Conservation (phyloP, 441 rosid genomes). For the Gossypium laxum region DNA sequence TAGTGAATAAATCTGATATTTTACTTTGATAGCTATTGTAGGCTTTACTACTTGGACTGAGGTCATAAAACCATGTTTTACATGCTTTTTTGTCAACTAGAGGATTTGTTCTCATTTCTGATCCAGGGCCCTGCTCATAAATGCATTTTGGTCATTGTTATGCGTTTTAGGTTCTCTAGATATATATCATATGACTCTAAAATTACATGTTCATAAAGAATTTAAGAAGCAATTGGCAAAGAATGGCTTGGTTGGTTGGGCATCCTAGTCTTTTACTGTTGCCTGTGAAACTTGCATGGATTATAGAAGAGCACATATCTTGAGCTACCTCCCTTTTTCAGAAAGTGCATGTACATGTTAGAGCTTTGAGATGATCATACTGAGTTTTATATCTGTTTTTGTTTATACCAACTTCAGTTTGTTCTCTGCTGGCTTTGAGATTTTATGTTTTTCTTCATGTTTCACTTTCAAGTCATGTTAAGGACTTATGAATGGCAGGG, state of each 20-base stretch:
- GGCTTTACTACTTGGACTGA: background rate
- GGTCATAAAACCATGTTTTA: background rate
- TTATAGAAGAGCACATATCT: background rate
- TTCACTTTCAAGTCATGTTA: slow-evolving; percentile 31
- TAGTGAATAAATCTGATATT: background rate
- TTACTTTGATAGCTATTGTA: background rate
- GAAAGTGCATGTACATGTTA: background rate
- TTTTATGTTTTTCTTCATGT: background rate
- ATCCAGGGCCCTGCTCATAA: background rate
- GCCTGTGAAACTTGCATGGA: background rate
- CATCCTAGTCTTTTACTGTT: background rate
- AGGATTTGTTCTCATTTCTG: background rate
- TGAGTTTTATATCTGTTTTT: slow-evolving; percentile 4
- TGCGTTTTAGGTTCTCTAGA: background rate
- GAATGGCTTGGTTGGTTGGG: background rate
- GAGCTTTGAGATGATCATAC: background rate
- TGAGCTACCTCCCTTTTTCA: background rate
- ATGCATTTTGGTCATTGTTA: background rate
- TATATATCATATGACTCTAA: background rate
- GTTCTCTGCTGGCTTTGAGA: background rate
- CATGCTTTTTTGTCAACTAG: background rate
- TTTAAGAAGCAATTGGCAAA: background rate
- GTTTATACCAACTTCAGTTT: background rate
- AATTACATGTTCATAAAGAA: background rate
- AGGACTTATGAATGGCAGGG: slow-evolving; percentile 92